Percentiles rank a stretch among this genome's conserved stretches.
Conservation (phyloP, 306 rosid genomes). For the Trifolium fragiferum region DNA sequence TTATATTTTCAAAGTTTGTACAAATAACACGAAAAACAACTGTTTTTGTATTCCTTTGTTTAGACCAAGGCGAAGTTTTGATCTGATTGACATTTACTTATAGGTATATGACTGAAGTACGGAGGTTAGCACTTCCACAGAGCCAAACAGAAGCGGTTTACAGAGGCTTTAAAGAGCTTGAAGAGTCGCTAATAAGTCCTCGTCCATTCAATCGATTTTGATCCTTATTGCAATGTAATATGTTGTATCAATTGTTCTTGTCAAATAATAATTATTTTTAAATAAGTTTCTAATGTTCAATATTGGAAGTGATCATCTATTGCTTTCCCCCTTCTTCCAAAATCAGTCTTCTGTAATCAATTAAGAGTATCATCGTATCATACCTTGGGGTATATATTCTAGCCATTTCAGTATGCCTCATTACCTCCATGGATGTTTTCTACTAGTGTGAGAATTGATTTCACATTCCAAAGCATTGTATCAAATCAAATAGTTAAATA, state of each 20-base stretch:
- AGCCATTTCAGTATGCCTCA: slow-evolving; percentile 17
- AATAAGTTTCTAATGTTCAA: slow-evolving; percentile 42
- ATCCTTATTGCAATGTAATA: slow-evolving; percentile 45
- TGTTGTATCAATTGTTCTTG: slow-evolving; percentile 50
- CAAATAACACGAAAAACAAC: background rate
- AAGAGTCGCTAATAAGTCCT: slow-evolving; percentile 83
- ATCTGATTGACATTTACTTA: slow-evolving; percentile 37
- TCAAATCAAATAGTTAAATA: background rate
- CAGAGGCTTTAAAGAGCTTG: slow-evolving; percentile 87
- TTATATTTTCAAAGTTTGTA: background rate
- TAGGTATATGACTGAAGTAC: slow-evolving; percentile 95
- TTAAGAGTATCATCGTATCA: slow-evolving; percentile 13
- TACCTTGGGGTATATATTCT: slow-evolving; percentile 7
- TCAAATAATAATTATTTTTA: slow-evolving; percentile 42
- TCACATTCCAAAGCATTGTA: slow-evolving; percentile 11
- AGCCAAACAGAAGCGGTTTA: slow-evolving; percentile 76
- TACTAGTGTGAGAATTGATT: background rate
- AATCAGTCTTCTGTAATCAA: slow-evolving; percentile 20
- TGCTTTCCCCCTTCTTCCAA: background rate
- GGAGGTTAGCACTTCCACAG: slow-evolving; percentile 90
- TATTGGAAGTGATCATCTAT: slow-evolving; percentile 37
- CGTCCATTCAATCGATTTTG: slow-evolving; percentile 73
- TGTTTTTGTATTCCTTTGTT: slow-evolving; percentile 22
- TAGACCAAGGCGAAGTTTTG: slow-evolving; percentile 27
- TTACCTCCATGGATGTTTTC: slow-evolving; percentile 28